Evolutionary conservation across 192 early-diverging fungal genomes (phyloP), one percentile per base, ranked within the genome.

Genomic region (Rhizophagus sp.): DNA sequence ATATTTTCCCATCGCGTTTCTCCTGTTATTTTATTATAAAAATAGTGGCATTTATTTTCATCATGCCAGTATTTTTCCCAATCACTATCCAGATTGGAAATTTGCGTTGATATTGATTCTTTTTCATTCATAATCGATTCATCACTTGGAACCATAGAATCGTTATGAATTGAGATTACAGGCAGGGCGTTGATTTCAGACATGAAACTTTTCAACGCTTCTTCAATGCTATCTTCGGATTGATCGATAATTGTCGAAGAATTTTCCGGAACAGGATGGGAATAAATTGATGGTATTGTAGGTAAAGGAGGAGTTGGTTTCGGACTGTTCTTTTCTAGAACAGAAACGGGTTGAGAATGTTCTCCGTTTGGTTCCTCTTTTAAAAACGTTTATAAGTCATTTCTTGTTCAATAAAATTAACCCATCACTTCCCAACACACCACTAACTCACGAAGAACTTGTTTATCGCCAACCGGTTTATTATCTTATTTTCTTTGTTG

Each of bases 171-270:
- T 4, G 71, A 50, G 7, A 47, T 50, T 52, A 52, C 47, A 0
- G 71, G 71, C n/a, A 73, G 19, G 10, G 71, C 71, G n/a, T 73
- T 73, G 22, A 73, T 73, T 73, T 73, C 71, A 13, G 71, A 73
- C 71, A 73, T 50, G 44, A 73, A 73, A 24, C 25, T 73, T 73
- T 73, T 73, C 44, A 73, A 73, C 19, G 71, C 71, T 50, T 41
- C 44, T 73, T 73, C 71, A 15, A 73, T 73, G 27, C 71, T 73
- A 47, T 73, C 71, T 36, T 73, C 71, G 10, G 71, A 52, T 30
- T 50, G 47, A 73, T 73, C 71, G 24, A 73, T 52, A 24, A n/a
- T 25, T 24, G 17, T 17, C 47, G 71, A 27, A 30, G n/a, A 30
- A 22, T 73, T 33, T 52, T 73, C 71, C n/a, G 71, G 36, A 33